Evolutionary conservation across 1,284 basidiomycete species (phyloP).

Genomic region (Entoloma clypeatum): DNA sequence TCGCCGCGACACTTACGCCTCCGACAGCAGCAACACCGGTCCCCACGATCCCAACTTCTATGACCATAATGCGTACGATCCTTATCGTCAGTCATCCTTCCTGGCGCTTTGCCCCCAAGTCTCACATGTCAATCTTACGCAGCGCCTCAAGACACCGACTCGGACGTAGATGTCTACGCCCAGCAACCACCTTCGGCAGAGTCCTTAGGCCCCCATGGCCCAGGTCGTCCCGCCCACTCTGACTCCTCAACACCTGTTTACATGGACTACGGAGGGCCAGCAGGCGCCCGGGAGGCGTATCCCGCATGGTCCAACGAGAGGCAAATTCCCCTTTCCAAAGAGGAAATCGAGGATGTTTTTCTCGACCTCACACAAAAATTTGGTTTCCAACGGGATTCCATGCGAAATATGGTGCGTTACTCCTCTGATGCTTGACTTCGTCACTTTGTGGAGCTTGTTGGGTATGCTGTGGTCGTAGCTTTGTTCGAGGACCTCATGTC

Average conservation of each 20-base stretch:
- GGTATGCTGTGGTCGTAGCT: neutral
- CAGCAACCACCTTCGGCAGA: slow-evolving; percentile 70
- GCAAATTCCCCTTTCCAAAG: slow-evolving; percentile 94
- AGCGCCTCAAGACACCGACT: slow-evolving; percentile 73
- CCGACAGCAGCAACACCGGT: slow-evolving; percentile 62
- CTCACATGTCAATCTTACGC: slow-evolving; percentile 24
- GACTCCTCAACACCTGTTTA: slow-evolving; percentile 64
- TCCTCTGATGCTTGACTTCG: slow-evolving; percentile 7
- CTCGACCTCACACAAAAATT: slow-evolving; percentile 99
- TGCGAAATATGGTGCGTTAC: slow-evolving; percentile 80
- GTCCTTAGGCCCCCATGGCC: slow-evolving; percentile 52
- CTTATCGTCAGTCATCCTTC: slow-evolving; percentile 47
- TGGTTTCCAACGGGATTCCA: slow-evolving; percentile 93
- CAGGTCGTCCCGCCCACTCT: slow-evolving; percentile 48
- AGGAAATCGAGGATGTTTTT: slow-evolving; percentile 99
- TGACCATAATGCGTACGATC: slow-evolving; percentile 63
- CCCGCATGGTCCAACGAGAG: slow-evolving; percentile 93
- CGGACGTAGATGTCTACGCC: slow-evolving; percentile 69
- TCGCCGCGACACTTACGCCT: slow-evolving; percentile 63
- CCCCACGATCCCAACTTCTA: slow-evolving; percentile 57
- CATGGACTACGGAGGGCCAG: slow-evolving; percentile 47
- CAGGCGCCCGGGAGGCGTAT: slow-evolving; percentile 71
- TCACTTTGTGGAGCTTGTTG: slow-evolving; percentile 10
- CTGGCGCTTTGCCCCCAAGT: slow-evolving; percentile 15
- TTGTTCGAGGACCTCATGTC: too few species aligned